Evolutionary conservation across 2,329 filamentous ascomycete species (phyloP).

Genomic region (Emericellopsis atlantica): DNA sequence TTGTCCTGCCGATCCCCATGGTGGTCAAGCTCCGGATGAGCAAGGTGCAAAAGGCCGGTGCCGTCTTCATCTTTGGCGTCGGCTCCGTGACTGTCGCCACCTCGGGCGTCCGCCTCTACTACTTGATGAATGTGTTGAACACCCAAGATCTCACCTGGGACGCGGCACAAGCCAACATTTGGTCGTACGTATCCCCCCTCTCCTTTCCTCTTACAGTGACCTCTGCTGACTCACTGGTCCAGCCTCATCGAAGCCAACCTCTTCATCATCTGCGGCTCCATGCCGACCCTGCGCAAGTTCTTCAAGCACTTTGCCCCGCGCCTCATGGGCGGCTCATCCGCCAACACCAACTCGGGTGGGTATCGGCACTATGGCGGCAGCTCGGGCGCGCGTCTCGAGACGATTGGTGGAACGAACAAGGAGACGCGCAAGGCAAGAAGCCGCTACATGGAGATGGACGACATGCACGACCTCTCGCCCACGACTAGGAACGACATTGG

Average conservation of each 20-base stretch:
- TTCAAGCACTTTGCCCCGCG: slow-evolving; percentile 17
- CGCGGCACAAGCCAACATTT: slow-evolving; percentile 12
- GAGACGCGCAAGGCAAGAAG: slow-evolving; percentile 6
- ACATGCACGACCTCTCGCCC: background rate
- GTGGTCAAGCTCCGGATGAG: slow-evolving; percentile 29
- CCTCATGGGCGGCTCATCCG: slow-evolving; percentile 7
- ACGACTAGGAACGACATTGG: background rate
- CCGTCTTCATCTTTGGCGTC: slow-evolving; percentile 28
- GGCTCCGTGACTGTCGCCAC: slow-evolving; percentile 21
- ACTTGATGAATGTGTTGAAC: slow-evolving; percentile 11
- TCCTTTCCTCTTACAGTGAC: background rate
- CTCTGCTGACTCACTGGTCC: background rate
- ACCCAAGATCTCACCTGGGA: slow-evolving; percentile 16
- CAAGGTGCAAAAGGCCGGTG: slow-evolving; percentile 28
- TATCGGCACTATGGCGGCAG: background rate
- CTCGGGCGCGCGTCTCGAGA: background rate
- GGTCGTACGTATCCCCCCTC: slow-evolving; percentile 11
- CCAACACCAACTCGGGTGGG: background rate
- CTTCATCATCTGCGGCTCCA: slow-evolving; percentile 24
- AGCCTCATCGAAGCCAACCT: slow-evolving; percentile 25
- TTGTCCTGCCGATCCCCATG: slow-evolving; percentile 30
- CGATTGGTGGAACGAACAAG: background rate
- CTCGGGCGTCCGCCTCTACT: slow-evolving; percentile 13
- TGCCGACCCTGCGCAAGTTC: slow-evolving; percentile 23
- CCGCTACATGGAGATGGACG: slow-evolving; percentile 5